Evolutionary conservation across 1,139 yeast species (phyloP).

Genomic region (Blastobotrys petasosporus): DNA sequence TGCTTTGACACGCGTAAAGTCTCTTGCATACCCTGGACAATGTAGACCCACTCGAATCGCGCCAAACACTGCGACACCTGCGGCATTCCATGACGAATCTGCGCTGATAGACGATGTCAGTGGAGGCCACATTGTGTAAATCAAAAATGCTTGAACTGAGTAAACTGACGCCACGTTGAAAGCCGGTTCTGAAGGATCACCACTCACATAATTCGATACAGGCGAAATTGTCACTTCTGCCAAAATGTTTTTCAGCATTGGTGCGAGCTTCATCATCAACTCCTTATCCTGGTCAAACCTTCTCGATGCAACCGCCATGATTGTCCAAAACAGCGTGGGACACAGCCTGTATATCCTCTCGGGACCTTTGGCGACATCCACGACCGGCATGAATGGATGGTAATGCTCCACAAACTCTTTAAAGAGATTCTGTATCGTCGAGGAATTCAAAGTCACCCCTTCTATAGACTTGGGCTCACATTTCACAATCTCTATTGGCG

Average conservation of each 20-base stretch:
- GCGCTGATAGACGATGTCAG: conserved; percentile 89
- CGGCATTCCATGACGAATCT: conserved; percentile 91
- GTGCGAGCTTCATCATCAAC: conserved; percentile 51
- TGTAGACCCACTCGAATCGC: conserved; percentile 90
- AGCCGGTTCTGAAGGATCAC: conserved; percentile 58
- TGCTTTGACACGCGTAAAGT: conserved; percentile 41
- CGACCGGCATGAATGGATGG: conserved; percentile 83
- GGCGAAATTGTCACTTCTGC: conserved; percentile 90
- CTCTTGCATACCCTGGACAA: conserved; percentile 57
- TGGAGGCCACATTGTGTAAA: conserved; percentile 94
- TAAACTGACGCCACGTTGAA: conserved; percentile 88
- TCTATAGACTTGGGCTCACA: conserved; percentile 69
- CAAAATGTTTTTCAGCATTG: conserved; percentile 64
- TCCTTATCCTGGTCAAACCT: conserved; percentile 42
- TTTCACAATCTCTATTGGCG: conserved; percentile 13
- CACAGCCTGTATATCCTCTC: conserved; percentile 71
- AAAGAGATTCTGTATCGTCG: conserved; percentile 59
- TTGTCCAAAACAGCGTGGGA: conserved; percentile 91
- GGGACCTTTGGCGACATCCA: conserved; percentile 75
- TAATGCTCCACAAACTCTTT: conserved; percentile 66
- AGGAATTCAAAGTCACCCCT: conserved; percentile 52
- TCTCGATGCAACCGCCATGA: conserved; percentile 76
- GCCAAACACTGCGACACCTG: conserved; percentile 85
- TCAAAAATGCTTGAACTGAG: conserved; percentile 85
- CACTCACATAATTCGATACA: conserved; percentile 72